phyloP scores from a whole-genome alignment of 1,284 basidiomycete species.

The Amylostereum chailletii region DNA sequence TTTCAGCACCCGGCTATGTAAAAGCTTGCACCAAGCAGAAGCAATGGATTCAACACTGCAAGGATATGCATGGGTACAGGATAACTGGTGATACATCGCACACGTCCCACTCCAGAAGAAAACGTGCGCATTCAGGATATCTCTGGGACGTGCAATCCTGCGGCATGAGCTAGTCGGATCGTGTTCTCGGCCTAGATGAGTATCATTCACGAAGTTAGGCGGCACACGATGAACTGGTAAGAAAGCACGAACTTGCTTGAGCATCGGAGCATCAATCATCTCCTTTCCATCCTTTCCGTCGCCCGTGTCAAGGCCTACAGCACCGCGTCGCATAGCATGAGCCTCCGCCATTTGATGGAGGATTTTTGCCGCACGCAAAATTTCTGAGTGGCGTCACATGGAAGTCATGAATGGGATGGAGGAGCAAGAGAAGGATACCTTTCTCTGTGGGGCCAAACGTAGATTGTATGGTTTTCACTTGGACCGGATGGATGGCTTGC shows the following conservation, averaged over 20 bases:
- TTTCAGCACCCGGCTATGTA: no score
- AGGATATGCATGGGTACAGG: not conserved
- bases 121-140: slow-evolving; percentile 11
- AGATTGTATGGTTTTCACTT: slow-evolving; percentile 73
- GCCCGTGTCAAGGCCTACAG: slow-evolving; percentile 49
- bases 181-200: slow-evolving; percentile 53
- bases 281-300: slow-evolving; percentile 54
- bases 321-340: slow-evolving; percentile 41
- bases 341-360: slow-evolving; percentile 53
- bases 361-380: slow-evolving; percentile 71
- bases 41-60: not conserved
- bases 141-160: slow-evolving; percentile 53
- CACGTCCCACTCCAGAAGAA: not conserved
- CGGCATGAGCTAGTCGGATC: slow-evolving; percentile 53
- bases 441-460: slow-evolving; percentile 71
- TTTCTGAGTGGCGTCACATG: slow-evolving; percentile 40
- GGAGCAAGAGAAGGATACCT: slow-evolving; percentile 36
- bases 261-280: slow-evolving; percentile 93
- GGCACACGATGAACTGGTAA: slow-evolving; percentile 15
- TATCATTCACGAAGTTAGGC: slow-evolving; percentile 9
- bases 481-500: slow-evolving; percentile 93
- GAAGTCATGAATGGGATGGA: slow-evolving; percentile 3
- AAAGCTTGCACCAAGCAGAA: no score
- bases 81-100: not conserved
- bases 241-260: slow-evolving; percentile 59